Base-by-base conservation (phyloP, 495 filamentous ascomycete species). In the Aspergillus saccharolyticus region DNA sequence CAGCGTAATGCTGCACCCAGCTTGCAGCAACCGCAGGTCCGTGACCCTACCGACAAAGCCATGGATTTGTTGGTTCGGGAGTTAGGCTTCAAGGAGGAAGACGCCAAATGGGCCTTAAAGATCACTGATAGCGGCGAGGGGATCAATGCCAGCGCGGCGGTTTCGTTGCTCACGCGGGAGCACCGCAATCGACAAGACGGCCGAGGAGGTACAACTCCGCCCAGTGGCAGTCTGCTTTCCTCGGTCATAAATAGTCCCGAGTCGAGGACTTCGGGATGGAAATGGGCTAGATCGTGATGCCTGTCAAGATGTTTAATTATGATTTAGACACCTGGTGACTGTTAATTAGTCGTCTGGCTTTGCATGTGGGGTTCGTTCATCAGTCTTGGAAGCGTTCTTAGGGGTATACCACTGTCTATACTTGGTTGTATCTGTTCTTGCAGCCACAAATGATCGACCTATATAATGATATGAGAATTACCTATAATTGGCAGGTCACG, bases 71-170 rank as follows among this genome's bases (percentile, higher is more conserved):
- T 82, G 57, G 79, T 81, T 3, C 61, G 69, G 10, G 73, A 76
- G 10, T 73, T 81, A 21, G 79, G 79, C 4, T 82, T 81, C 56
- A 55, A 67, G 25, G 64, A 71, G 44, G 66, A 75, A 25, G 78
- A 80, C 44, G 78, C 74, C 3, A 79, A 78, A 55, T 80, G 77
- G 71, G 79, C 79, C 10, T 63, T 82, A 10, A 80, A 79, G 28
- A 73, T 79, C 52, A 81, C 78, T 0, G 79, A 82, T 55, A 78
- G 67, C 1, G 79, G 79, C 17, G 78, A 82, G 25, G 73, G 73
- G 1, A 74, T 82, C 19, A 73, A 81, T 47, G 69, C 71, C n/a
- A 61, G 73, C 25, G 72, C 69, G 8, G 79, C 79, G 0, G 65
- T 80, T 10, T 62, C 70, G 18, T 59, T 79, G 28, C 70, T 82